Base-by-base conservation (phyloP, 768 basidiomycete genomes). In the Boletus rubroflammeus region DNA sequence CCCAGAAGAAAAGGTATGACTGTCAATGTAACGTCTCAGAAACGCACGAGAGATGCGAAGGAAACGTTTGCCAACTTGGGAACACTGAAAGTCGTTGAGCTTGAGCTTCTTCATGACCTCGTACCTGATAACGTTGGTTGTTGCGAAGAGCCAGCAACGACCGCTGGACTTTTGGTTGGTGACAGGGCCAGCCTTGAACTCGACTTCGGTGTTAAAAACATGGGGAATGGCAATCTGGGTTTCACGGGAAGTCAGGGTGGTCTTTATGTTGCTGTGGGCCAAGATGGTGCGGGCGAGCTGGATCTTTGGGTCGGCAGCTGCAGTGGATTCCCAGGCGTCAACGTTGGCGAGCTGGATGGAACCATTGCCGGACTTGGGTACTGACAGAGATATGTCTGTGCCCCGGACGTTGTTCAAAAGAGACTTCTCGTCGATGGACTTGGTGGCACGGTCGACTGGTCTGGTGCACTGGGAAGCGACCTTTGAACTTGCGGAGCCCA, bases 1-100 rank as follows among this genome's bases (percentile, higher is more conserved):
- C 95, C 79, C 88, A 96, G 80, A 98, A 95, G 79, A 94, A 95
- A 28, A 95, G 78, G 71, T 96, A 96, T 2, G 84, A 83, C 88
- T 91, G 62, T 40, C 39, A 36, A 44, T 14, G 29, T 26, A 55
- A 46, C 28, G 21, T 44, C 31, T 61, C 47, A 60, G 56, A 44
- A 50, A 52, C 10, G 40, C 25, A 5, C 11, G 8, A 51, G 36
- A 32, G 17, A 41, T n/a, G 4, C 11, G 26, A n/a, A 19, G 21
- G 6, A 14, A 25, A 23, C 3, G 10, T 36, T 31, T 21, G 64
- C 76, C 25, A 41, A 83, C 88, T 77, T 96, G 95, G 13, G 90
- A 93, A 19, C 95, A 82, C 73, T 98, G 85, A 73, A 98, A 96
- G 39, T 96, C 90, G 55, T 81, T 84, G 39, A 98, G 75, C 65